Conservation (phyloP, 2,329 filamentous ascomycete genomes). For the Diatrype stigma region DNA sequence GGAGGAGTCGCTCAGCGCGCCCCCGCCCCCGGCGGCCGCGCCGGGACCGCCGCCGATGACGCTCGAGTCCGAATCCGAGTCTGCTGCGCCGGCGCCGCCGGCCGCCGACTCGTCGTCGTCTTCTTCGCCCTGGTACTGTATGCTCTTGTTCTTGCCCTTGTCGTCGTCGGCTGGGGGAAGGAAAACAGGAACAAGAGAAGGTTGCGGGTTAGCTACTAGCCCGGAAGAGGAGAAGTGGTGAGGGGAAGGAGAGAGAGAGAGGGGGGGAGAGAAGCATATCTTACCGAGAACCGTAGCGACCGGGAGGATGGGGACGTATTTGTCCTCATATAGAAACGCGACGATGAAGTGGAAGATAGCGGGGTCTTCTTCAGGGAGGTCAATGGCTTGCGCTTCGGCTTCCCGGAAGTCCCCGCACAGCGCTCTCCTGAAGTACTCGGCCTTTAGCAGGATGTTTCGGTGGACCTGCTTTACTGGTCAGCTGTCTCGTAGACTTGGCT, state of each 20-base stretch:
- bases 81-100: constrained; percentile 29
- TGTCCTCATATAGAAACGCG: constrained; percentile 46
- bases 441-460: constrained; percentile 39
- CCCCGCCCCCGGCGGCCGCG: too few species aligned
- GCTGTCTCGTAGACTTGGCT: constrained; percentile 15
- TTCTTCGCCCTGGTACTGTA: constrained; percentile 10
- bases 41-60: too few species aligned
- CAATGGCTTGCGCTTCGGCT: constrained; percentile 40
- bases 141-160: constrained; percentile 43
- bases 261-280: background rate
- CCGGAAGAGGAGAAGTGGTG: too few species aligned
- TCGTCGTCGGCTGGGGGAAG: constrained; percentile 18
- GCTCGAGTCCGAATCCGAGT: constrained; percentile 27
- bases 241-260: too few species aligned
- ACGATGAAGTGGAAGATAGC: constrained; percentile 48
- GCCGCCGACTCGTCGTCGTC: constrained; percentile 30
- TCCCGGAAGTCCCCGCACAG: constrained; percentile 45
- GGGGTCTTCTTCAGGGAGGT: constrained; percentile 48
- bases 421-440: constrained; percentile 46
- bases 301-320: constrained; percentile 42
- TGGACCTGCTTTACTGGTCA: constrained; percentile 34
- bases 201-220: too few species aligned
- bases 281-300: constrained; percentile 35
- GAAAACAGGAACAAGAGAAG: too few species aligned
- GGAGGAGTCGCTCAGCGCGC: constrained; percentile 30